Evolutionary conservation across 805 yeast species (phyloP).

Genomic region (Metschnikowia chrysomelidarum): DNA sequence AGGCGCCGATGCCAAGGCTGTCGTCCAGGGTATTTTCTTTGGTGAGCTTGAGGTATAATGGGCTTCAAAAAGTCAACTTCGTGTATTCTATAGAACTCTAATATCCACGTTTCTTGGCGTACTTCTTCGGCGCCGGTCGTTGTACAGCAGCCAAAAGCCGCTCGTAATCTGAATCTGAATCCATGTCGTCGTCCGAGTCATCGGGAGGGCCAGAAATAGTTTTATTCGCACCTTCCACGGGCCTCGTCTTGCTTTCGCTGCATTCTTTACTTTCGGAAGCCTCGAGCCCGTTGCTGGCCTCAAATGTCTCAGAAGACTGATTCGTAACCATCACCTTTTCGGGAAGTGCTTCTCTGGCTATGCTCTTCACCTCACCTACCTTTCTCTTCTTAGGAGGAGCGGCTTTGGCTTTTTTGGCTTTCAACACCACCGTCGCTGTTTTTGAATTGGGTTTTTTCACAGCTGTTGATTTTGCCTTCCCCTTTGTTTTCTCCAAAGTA

Average conservation of each 20-base stretch:
- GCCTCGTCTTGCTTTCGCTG: too few relatives aligned
- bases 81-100: background rate
- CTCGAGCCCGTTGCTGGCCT: too few relatives aligned
- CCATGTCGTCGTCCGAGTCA: slow-evolving; percentile 8
- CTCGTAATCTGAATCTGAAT: slow-evolving; percentile 19
- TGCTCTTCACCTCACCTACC: too few relatives aligned
- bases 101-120: slow-evolving; percentile 10
- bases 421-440: background rate
- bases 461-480: background rate
- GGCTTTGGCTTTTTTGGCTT: too few relatives aligned
- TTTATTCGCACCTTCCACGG: too few relatives aligned
- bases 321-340: too few relatives aligned
- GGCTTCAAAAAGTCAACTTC: background rate
- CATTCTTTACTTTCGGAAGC: too few relatives aligned
- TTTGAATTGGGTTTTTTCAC: background rate
- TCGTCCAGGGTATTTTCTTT: slow-evolving; percentile 67
- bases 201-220: background rate
- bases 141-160: slow-evolving; percentile 14
- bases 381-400: too few relatives aligned
- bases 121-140: slow-evolving; percentile 13
- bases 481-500: background rate
- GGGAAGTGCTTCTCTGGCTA: too few relatives aligned
- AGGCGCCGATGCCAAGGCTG: slow-evolving; percentile 46
- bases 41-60: slow-evolving; percentile 46
- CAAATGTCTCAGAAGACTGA: too few relatives aligned